phyloP scores from a whole-genome alignment of 148 eudicot genomes.

The Talinum fruticosum region DNA sequence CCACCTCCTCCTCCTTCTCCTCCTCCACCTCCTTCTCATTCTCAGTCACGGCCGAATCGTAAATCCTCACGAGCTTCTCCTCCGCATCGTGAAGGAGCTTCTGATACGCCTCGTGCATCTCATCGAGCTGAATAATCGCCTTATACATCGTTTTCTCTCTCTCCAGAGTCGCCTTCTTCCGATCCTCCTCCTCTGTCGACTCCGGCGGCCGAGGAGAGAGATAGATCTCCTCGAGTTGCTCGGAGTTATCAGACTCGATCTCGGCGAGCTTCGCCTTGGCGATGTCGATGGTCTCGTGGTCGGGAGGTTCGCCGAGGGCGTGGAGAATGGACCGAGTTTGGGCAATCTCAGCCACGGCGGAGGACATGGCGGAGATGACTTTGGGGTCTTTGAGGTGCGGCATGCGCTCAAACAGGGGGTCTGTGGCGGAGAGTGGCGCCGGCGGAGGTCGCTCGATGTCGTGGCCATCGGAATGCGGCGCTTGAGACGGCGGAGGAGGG shows the following conservation, averaged over 20 bases:
- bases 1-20: constrained; percentile 30
- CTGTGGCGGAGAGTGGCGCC: background rate
- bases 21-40: constrained; percentile 22
- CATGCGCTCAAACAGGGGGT: constrained; percentile 52
- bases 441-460: constrained; percentile 1
- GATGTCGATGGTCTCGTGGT: constrained; percentile 69
- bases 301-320: constrained; percentile 65
- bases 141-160: constrained; percentile 48
- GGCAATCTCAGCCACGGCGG: constrained; percentile 64
- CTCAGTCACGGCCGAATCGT: constrained; percentile 45
- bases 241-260: constrained; percentile 33
- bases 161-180: constrained; percentile 40
- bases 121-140: constrained; percentile 58
- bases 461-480: background rate
- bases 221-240: constrained; percentile 46
- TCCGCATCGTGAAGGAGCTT: constrained; percentile 50
- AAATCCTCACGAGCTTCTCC: constrained; percentile 52
- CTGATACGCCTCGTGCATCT: constrained; percentile 61
- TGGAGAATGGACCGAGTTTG: constrained; percentile 58
- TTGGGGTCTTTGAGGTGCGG: constrained; percentile 68
- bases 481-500: background rate
- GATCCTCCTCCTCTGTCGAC: constrained; percentile 21
- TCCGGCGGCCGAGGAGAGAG: constrained; percentile 31
- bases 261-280: constrained; percentile 52
- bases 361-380: constrained; percentile 55